Base-by-base conservation (phyloP, 108 stramenopile species). In the Epithemia pelagica region DNA sequence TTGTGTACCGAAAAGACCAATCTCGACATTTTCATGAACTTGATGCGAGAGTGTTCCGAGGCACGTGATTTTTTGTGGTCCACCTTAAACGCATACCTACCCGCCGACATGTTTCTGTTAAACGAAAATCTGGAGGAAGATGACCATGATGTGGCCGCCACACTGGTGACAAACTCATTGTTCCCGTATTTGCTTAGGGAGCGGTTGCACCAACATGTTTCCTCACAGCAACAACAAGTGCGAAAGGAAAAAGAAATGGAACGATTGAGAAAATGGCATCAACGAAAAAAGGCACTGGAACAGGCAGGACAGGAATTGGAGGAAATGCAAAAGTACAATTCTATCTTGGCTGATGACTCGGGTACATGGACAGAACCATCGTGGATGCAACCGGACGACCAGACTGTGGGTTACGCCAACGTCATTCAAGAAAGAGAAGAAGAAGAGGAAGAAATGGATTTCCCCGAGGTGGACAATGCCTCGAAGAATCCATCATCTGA, bases 121-220 rank as follows among this genome's bases (percentile, higher is more conserved):
- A 29, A 27, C 15, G 60, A 30, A 24, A 27, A 29, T 30, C 2
- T 7, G 21, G 23, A 63, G 33, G 37, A 46, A 46, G 5, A 46
- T 15, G 10, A 46, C 15, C 5, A 46, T 46, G 37, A 46, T 46
- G 37, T 15, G 37, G 37, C 37, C 37, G 37, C 15, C 5, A 46
- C 37, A 46, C 20, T 63, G n/a, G 18, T 63, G 32, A n/a, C 32
- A 22, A 63, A 63, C 26, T 32, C 62, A 2, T 32, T 63, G 20
- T 61, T 63, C 31, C 62, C 62, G 21, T 63, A 46, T 24, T 33
- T 63, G 20, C 33, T 63, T 1, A 28, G 62, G 23, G 62, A 31
- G 2, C 30, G 62, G 2, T 32, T 63, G 59, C 26, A 60, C 2
- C 25, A 60, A 10, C 37, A 46, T 15, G 5, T 46, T 46, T 10